These are phyloP conservation scores for Fraxinus americana DNA, from an alignment of 257 asterid genomes.

Conservation along the genomic window DNA sequence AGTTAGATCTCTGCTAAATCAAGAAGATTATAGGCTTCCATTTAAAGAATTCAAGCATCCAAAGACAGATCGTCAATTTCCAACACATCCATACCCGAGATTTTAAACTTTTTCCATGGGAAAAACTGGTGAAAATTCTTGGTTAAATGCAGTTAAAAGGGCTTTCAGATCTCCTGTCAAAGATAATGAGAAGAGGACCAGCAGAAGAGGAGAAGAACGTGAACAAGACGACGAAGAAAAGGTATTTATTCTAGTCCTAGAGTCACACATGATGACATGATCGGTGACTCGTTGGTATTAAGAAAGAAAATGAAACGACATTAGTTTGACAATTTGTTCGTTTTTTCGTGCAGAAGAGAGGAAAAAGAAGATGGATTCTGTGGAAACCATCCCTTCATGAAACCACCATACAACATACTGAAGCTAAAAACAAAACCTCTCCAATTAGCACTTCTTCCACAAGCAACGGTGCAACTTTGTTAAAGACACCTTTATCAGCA, in stretches of 20 bases:
- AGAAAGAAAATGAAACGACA: neutral
- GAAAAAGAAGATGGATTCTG: conserved; percentile 73
- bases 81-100: neutral
- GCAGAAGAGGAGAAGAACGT: conserved; percentile 42
- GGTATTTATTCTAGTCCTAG: conserved; percentile 30
- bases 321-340: neutral
- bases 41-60: neutral
- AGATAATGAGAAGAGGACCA: conserved; percentile 39
- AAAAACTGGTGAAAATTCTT: conserved; percentile 62
- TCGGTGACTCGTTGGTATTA: neutral
- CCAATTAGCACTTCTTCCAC: neutral
- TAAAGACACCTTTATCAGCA: conserved; percentile 22
- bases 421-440: conserved; percentile 22
- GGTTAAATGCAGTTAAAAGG: conserved; percentile 65
- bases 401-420: conserved; percentile 63
- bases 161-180: conserved; percentile 74
- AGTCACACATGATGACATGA: neutral
- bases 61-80: neutral
- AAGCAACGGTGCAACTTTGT: conserved; percentile 21
- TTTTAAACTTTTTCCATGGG: conserved; percentile 43
- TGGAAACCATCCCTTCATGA: conserved; percentile 44
- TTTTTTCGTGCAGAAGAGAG: conserved; percentile 49
- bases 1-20: conserved; percentile 17
- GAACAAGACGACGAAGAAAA: conserved; percentile 58
- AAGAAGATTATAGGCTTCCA: neutral